Evolutionary conservation across 2,329 filamentous ascomycete genomes (phyloP), one percentile per base, ranked within the genome.

Genomic region (Aspergillus hortae): DNA sequence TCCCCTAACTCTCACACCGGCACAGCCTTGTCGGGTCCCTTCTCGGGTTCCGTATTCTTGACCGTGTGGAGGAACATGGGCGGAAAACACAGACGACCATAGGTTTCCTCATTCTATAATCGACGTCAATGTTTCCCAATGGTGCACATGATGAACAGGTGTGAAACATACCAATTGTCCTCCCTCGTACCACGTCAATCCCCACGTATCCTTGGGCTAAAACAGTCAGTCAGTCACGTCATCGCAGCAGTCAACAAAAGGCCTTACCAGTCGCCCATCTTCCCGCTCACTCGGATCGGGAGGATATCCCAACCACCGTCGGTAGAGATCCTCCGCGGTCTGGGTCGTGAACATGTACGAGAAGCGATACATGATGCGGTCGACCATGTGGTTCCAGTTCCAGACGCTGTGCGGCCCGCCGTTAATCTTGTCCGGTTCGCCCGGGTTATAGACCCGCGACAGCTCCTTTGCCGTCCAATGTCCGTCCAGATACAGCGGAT

Each of bases 401-500:
- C 65, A 67, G 48, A 66, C 63, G n/a, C 78, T 68, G 4, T 74
- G 74, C 1, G 51, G 46, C 0, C 76, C 77, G 5, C 78, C 77
- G 1, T 72, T 68, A 6, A 78, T 75, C 38, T 77, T 77, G 47
- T 81, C 78, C 3, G 77, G 67, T 9, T 55, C 45, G 0, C 80
- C 80, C 42, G 78, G 79, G 61, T 83, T 83, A 67, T 81, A 81
- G 36, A 81, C 77, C 4, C 77, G 75, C 0, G 79, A 75, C 5
- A 82, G 71, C 56, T 82, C 82, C 11, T 72, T 69, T 0, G 77
- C 74, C 0, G 80, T 79, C 80, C 80, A 83, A 33, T 75, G 71
- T 4, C 79, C 77, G 61, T 83, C 80, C 30, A 82, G 76, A 62
- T 79, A 82, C 12, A 82, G 78, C 0, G 80, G 79, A 44, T 83